Evolutionary conservation across 495 filamentous ascomycete genomes (phyloP), one percentile per base, ranked within the genome.

Genomic region (Penicillium egyptiacum): DNA sequence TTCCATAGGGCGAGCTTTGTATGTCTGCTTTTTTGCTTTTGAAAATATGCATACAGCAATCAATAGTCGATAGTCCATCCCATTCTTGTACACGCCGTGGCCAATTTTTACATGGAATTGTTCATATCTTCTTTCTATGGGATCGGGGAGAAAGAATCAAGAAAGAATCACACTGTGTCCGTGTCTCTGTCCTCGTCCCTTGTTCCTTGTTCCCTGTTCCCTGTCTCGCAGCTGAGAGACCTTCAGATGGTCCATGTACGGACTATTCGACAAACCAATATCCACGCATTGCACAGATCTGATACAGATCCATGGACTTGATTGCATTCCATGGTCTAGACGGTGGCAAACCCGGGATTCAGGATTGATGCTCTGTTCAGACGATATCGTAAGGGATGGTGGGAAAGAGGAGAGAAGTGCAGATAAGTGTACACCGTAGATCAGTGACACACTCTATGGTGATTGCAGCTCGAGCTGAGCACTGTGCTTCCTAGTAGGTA

Each of bases 341-440:
- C 48, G 8, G 35, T 40, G 50, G 50, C 50, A 52, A 52, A 28
- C 33, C 50, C 4, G 50, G 35, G 33, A 41, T 52, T 52, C 23
- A 41, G 50, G 9, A 52, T 52, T 39, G 30, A 40, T 14, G 28
- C 9, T 30, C 2, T 30, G 16, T 46, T 26, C 25, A 26, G 12
- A 45, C 5, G 12, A 16, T 45, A 19, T 12, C 7, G 39, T 19
- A n/a, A 14, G 41, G 41, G 16, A 4, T 17, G 20, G 41, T 26
- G 44, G n/a, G 26, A 22, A 45, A 23, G 12, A 16, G 22, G 16
- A 40, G 8, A 42, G 41, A 42, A 47, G 26, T 30, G 30, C 44
- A 47, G 44, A 4, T 4, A 14, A 35, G 14, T 37, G 33, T 16
- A 37, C 16, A 4, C 11, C 4, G 30, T 33, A 33, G 30, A n/a